Percentiles rank a stretch among this genome's conserved stretches.
Conservation (phyloP, 768 basidiomycete genomes). For the Hygrophorus russula region DNA sequence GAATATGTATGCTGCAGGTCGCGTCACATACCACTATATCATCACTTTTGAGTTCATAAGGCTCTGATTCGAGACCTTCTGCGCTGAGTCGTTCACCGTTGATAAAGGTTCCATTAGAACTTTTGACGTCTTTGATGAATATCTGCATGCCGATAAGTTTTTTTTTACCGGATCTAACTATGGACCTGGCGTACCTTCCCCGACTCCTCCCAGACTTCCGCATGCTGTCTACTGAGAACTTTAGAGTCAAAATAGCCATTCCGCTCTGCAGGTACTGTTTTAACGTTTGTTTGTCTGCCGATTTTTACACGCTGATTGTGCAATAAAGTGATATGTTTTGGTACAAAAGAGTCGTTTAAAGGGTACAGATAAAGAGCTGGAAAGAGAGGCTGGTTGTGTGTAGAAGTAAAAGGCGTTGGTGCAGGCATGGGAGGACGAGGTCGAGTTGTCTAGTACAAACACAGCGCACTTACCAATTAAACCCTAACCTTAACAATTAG, state of each 20-base stretch:
- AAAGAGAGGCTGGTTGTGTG: too few species aligned
- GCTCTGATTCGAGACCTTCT: conserved; percentile 86
- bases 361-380: too few species aligned
- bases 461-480: too few species aligned
- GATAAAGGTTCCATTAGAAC: conserved; percentile 96
- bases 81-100: conserved; percentile 86
- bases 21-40: conserved; percentile 77
- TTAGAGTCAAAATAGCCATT: conserved; percentile 98
- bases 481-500: too few species aligned
- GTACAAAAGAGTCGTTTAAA: too few species aligned
- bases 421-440: conserved; percentile 30
- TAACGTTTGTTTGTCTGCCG: conserved; percentile 90
- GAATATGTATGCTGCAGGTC: conserved; percentile 7
- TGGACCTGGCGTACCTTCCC: conserved; percentile 50
- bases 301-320: conserved; percentile 73
- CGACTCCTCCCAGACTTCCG: conserved; percentile 94
- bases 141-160: conserved; percentile 40
- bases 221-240: conserved; percentile 86
- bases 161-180: conserved; percentile 10
- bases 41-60: conserved; percentile 88
- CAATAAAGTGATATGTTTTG: conserved; percentile 71
- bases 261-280: conserved; percentile 84
- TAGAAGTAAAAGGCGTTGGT: too few species aligned
- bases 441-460: conserved; percentile 34
- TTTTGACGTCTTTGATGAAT: conserved; percentile 97